A percentile compares a stretch with the other conserved stretches of the same genome.
Evolutionary conservation across 1,284 basidiomycete species (phyloP).

Genomic region (Melampsora occidentalis): DNA sequence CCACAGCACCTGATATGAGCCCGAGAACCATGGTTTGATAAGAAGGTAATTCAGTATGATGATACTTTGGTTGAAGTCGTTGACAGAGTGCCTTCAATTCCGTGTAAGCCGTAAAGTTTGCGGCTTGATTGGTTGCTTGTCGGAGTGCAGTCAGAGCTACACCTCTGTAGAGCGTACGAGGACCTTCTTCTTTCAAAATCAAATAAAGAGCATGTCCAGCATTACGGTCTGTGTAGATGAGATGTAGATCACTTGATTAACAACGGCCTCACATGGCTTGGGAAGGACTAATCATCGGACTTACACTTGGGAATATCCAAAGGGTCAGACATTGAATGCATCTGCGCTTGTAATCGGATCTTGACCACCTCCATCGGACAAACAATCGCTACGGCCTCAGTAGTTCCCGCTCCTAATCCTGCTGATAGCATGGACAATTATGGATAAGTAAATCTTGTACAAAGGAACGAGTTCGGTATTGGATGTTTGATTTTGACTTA

Average conservation of each 20-base stretch:
- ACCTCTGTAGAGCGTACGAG: slow-evolving; percentile 82
- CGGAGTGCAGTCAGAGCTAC: slow-evolving; percentile 88
- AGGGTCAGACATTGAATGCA: slow-evolving; percentile 95
- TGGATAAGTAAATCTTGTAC: background rate
- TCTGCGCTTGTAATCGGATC: slow-evolving; percentile 95
- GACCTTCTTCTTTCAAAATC: slow-evolving; percentile 89
- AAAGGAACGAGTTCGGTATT: background rate
- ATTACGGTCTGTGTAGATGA: slow-evolving; percentile 58
- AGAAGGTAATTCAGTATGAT: slow-evolving; percentile 68
- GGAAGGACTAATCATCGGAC: background rate
- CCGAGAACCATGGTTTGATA: slow-evolving; percentile 94
- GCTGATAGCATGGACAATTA: slow-evolving; percentile 58
- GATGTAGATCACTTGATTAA: background rate
- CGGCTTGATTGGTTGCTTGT: slow-evolving; percentile 98
- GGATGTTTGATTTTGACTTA: slow-evolving; percentile 45
- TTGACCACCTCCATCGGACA: slow-evolving; percentile 99
- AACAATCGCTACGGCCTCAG: slow-evolving; percentile 89
- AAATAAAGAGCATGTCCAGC: slow-evolving; percentile 94
- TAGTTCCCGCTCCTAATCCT: slow-evolving; percentile 87
- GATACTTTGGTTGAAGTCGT: slow-evolving; percentile 69
- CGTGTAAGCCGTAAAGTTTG: slow-evolving; percentile 98
- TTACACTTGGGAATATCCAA: slow-evolving; percentile 89
- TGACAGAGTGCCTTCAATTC: slow-evolving; percentile 84
- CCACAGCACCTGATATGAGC: slow-evolving; percentile 93
- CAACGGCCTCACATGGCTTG: background rate